Evolutionary conservation across 2,329 filamentous ascomycete genomes (phyloP).

Genomic region (Orbilia oligospora): DNA sequence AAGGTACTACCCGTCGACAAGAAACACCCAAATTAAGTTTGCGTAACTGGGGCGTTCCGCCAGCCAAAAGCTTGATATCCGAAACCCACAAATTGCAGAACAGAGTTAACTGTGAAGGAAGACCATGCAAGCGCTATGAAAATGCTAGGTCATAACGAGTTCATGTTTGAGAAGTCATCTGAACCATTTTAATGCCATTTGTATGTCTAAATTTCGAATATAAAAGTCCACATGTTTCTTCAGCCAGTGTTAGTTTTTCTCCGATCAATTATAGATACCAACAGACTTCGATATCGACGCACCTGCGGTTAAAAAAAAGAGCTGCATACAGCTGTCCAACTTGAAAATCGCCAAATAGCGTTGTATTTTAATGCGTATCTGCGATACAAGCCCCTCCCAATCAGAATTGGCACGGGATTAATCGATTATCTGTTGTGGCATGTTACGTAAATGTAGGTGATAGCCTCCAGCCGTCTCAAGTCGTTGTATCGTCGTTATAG

Average conservation of each 20-base stretch:
- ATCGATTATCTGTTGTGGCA: background rate
- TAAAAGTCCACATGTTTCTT: conserved; percentile 13
- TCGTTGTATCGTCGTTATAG: conserved; percentile 18
- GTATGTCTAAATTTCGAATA: background rate
- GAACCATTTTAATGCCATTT: background rate
- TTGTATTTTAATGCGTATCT: background rate
- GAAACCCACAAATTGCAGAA: conserved; percentile 24
- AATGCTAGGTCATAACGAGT: background rate
- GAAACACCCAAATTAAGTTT: conserved; percentile 27
- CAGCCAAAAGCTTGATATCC: conserved; percentile 24
- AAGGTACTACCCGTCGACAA: conserved; percentile 36
- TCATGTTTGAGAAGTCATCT: background rate
- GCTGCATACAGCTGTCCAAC: conserved; percentile 6
- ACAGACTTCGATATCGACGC: background rate
- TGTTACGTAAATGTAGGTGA: conserved; percentile 24
- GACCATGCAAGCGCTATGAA: background rate
- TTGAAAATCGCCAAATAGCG: background rate
- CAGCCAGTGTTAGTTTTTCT: background rate
- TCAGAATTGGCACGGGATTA: conserved; percentile 7
- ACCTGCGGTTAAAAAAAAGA: background rate
- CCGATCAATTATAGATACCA: conserved; percentile 5
- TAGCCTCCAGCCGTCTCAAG: background rate
- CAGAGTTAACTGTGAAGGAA: background rate
- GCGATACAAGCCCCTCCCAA: background rate
- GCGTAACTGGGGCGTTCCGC: conserved; percentile 32